Evolutionary conservation across 106 monocot genomes (phyloP), one percentile per base, ranked within the genome.

Genomic region (Chionographis japonica): DNA sequence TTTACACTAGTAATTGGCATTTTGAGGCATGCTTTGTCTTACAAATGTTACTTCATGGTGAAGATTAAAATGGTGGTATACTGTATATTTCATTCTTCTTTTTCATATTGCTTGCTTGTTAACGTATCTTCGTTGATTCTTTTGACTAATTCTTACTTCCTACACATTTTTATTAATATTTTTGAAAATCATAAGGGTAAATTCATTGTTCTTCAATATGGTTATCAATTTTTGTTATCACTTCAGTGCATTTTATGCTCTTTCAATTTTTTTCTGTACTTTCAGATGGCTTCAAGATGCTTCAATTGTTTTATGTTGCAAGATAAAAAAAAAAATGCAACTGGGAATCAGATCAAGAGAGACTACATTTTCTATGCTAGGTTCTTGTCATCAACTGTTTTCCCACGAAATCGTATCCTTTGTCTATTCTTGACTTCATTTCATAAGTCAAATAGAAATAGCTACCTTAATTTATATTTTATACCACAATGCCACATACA

Each of bases 351-450:
- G 20, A 78, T 83, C 65, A 42, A 68, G 37, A 63, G 83, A 59
- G 14, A 50, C 4, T 56, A 18, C 11, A 66, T 78, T 12, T 74
- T 83, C 58, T 74, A 83, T 50, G 62, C 58, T 52, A 70, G 19
- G 53, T 65, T 12, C 0, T 65, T 65, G 52, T 58, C 63, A 3
- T 38, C 15, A 14, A 52, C 19, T 70, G 46, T 78, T 56, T 74
- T 83, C 38, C 83, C 73, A 11, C 54, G 54, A 56, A 71, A 65
- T 58, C 78, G 74, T 83, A 83, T 74, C 69, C 74, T 74, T 74
- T 52, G 37, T 37, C 50, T 54, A 12, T 9, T 60, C 12, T 17
- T 12, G 14, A 6, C 20, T 58, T 57, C 56, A 5, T 56, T 56
- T n/a, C 14, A 1, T 56, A 56, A n/a, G 9, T 46, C 8, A 46